These are phyloP conservation scores for Hypoxylon sp. DNA, from an alignment of 2,329 filamentous ascomycete species.

Conservation along the genomic window DNA sequence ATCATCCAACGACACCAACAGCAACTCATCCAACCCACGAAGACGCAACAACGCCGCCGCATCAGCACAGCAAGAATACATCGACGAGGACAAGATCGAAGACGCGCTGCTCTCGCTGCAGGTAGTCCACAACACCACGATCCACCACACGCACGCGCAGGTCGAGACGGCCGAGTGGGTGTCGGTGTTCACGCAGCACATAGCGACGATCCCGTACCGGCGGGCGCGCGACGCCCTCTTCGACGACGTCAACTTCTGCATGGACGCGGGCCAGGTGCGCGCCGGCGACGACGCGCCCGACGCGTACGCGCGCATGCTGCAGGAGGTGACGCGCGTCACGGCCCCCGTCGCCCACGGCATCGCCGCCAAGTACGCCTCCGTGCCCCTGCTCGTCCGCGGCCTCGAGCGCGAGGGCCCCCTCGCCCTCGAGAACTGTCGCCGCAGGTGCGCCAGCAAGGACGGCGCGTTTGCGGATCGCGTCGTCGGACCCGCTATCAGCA, in stretches of 20 bases:
- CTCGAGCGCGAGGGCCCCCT: constrained; percentile 67
- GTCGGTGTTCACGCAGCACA: constrained; percentile 77
- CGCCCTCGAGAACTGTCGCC: constrained; percentile 67
- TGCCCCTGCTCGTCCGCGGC: constrained; percentile 65
- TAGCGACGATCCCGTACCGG: constrained; percentile 78
- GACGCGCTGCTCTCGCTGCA: constrained; percentile 76
- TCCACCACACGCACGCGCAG: constrained; percentile 71
- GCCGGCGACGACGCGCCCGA: constrained; percentile 71
- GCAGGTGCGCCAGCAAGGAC: constrained; percentile 64
- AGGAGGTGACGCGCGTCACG: constrained; percentile 77
- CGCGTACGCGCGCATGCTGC: constrained; percentile 78
- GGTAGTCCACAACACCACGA: constrained; percentile 69
- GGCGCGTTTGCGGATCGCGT: constrained; percentile 63
- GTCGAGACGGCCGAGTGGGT: constrained; percentile 78
- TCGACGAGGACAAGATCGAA: constrained; percentile 75
- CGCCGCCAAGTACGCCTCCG: constrained; percentile 65
- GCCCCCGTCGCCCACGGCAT: constrained; percentile 77
- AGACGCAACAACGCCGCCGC: constrained; percentile 54
- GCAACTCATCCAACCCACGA: constrained; percentile 40
- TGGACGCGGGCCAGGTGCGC: constrained; percentile 79
- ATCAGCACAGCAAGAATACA: constrained; percentile 55
- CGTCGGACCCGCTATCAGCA: constrained; percentile 67
- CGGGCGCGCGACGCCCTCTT: constrained; percentile 59
- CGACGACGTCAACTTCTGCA: constrained; percentile 74
- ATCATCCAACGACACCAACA: constrained; percentile 42